phyloP scores from a whole-genome alignment of 73 alveolate genomes.

The Paramecium pentaurelia region DNA sequence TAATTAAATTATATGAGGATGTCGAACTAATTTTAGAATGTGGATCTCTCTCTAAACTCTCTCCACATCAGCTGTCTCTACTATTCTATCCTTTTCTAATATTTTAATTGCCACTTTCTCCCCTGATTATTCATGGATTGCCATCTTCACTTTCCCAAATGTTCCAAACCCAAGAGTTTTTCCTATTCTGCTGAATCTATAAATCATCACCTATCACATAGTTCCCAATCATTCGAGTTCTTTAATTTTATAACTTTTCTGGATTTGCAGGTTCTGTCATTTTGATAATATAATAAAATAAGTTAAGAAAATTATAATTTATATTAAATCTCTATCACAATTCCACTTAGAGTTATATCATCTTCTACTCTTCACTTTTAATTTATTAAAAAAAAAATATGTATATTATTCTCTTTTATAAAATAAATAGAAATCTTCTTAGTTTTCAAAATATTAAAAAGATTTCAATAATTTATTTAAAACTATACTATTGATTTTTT shows the following conservation, averaged over 20 bases:
- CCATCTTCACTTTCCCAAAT: constrained; percentile 64
- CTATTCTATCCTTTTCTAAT: constrained; percentile 86
- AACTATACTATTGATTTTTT: neutral
- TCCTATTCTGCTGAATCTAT: constrained; percentile 60
- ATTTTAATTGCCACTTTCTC: constrained; percentile 93
- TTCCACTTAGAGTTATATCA: neutral
- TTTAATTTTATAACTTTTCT: neutral
- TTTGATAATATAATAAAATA: neutral
- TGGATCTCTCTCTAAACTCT: constrained; percentile 88
- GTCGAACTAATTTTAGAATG: constrained; percentile 79
- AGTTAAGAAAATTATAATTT: neutral
- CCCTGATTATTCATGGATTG: constrained; percentile 52
- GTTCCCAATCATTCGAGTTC: constrained; percentile 31
- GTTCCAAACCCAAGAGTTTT: constrained; percentile 57
- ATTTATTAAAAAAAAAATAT: no score
- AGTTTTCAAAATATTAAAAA: no score
- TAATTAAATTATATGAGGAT: constrained; percentile 75
- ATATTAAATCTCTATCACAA: neutral
- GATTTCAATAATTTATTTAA: no score
- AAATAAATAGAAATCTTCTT: neutral
- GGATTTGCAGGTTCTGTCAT: neutral
- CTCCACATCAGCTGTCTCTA: constrained; percentile 85
- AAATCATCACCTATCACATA: neutral
- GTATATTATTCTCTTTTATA: no score
- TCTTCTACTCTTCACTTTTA: no score